A percentile compares a stretch with the other conserved stretches of the same genome.
Evolutionary conservation across 2,329 filamentous ascomycete species (phyloP).

Genomic region (Colletotrichum sp.): DNA sequence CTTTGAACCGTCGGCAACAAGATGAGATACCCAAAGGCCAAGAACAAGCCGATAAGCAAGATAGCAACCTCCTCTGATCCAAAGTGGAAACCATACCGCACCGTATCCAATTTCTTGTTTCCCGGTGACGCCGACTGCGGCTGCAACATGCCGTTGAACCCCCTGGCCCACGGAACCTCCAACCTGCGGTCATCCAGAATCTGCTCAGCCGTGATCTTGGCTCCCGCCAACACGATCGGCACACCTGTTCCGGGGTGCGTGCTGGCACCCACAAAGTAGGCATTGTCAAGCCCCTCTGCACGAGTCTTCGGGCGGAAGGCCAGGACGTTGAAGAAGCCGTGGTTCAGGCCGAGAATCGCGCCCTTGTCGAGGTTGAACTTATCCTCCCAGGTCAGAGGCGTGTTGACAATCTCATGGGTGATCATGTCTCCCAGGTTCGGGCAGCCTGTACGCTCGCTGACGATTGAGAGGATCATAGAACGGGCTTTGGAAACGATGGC

Average conservation of each 20-base stretch:
- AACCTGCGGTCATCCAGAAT: conserved; percentile 40
- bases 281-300: conserved; percentile 50
- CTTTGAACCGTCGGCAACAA: not conserved
- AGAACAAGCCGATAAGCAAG: not conserved
- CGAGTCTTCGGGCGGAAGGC: conserved; percentile 67
- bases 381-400: conserved; percentile 67
- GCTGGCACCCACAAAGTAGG: conserved; percentile 78
- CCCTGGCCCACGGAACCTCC: conserved; percentile 31
- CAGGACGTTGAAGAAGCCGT: conserved; percentile 77
- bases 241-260: conserved; percentile 80
- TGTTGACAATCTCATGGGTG: conserved; percentile 68
- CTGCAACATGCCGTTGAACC: conserved; percentile 5
- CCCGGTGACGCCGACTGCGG: not conserved
- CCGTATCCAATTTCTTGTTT: conserved; percentile 7
- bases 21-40: not conserved
- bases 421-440: conserved; percentile 52
- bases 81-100: conserved; percentile 18
- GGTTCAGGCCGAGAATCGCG: conserved; percentile 73
- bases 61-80: conserved; percentile 21
- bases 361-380: conserved; percentile 79
- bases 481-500: conserved; percentile 65
- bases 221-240: conserved; percentile 74
- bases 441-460: conserved; percentile 65
- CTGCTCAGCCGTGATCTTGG: conserved; percentile 61
- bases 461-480: conserved; percentile 63